These are phyloP conservation scores for Alternaria brassicicola DNA, from an alignment of 2,329 filamentous ascomycete species.

Conservation along the genomic window DNA sequence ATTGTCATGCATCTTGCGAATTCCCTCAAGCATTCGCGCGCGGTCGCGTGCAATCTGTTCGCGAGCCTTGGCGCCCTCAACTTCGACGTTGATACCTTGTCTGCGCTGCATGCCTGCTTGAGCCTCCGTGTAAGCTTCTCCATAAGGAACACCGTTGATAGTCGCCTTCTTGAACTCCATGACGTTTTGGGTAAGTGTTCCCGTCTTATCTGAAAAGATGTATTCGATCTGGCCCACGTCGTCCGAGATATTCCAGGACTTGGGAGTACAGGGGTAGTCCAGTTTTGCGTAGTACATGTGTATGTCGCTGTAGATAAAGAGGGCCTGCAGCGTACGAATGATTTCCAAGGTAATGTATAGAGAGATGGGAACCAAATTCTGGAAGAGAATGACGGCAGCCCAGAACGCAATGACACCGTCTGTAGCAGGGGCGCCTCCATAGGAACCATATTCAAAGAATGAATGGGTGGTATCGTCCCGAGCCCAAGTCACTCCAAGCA, in stretches of 20 bases:
- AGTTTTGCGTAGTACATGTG: slow-evolving; percentile 97
- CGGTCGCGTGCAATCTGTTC: slow-evolving; percentile 82
- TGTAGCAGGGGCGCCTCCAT: slow-evolving; percentile 72
- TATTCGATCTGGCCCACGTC: slow-evolving; percentile 98
- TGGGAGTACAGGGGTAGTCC: slow-evolving; percentile 93
- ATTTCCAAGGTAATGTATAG: slow-evolving; percentile 98
- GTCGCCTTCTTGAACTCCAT: slow-evolving; percentile 99
- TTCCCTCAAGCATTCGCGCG: slow-evolving; percentile 70
- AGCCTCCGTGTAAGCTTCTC: slow-evolving; percentile 96
- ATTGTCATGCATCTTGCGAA: slow-evolving; percentile 83
- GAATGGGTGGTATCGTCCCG: slow-evolving; percentile 74
- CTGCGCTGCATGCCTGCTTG: slow-evolving; percentile 95
- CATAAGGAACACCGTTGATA: slow-evolving; percentile 94
- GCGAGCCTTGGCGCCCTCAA: slow-evolving; percentile 73
- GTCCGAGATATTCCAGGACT: slow-evolving; percentile 99
- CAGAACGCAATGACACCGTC: slow-evolving; percentile 97
- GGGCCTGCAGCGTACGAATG: slow-evolving; percentile 86
- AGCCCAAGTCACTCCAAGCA: slow-evolving; percentile 83
- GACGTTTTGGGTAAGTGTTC: slow-evolving; percentile 87
- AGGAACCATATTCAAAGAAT: slow-evolving; percentile 86
- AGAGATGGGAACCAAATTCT: slow-evolving; percentile 98
- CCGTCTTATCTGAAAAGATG: slow-evolving; percentile 96
- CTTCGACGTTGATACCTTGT: slow-evolving; percentile 83
- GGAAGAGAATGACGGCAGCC: slow-evolving; percentile 91
- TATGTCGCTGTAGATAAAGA: slow-evolving; percentile 96